These are phyloP conservation scores for Kwoniella botswanensis DNA, from an alignment of 768 basidiomycete species.

Conservation along the genomic window DNA sequence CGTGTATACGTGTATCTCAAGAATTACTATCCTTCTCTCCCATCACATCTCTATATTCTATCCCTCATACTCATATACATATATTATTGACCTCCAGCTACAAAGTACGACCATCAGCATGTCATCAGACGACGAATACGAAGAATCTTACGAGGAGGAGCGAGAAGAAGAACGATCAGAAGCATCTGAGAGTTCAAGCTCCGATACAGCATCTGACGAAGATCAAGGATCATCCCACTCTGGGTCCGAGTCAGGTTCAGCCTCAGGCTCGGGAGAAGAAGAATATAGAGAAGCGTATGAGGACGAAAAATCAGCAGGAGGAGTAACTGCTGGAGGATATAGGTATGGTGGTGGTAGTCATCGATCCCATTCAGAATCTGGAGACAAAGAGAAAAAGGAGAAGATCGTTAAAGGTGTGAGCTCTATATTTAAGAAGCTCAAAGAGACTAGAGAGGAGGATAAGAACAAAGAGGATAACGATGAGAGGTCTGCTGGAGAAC, in stretches of 20 bases:
- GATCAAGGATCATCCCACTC: background rate
- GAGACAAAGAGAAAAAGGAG: background rate
- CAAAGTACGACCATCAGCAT: background rate
- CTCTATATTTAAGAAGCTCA: slow-evolving; percentile 7
- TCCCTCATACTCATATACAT: background rate
- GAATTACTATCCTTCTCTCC: background rate
- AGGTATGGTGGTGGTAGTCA: slow-evolving; percentile 23
- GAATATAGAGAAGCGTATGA: slow-evolving; percentile 1
- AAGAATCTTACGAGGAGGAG: slow-evolving; percentile 3
- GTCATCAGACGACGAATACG: slow-evolving; percentile 18
- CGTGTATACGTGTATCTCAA: too few species aligned
- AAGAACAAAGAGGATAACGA: background rate
- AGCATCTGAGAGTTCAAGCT: background rate
- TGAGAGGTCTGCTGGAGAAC: background rate
- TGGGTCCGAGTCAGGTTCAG: background rate
- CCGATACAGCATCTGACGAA: background rate
- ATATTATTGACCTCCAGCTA: background rate
- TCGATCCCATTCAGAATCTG: background rate
- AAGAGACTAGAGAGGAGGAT: background rate
- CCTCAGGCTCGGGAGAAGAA: background rate
- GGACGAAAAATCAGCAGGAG: slow-evolving; percentile 15
- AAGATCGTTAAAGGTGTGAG: slow-evolving; percentile 1
- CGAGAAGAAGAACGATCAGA: background rate
- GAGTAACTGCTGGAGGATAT: slow-evolving; percentile 19
- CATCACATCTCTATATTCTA: background rate